These are phyloP conservation scores for Lomentospora prolificans DNA, from an alignment of 2,329 filamentous ascomycete species.

Conservation along the genomic window DNA sequence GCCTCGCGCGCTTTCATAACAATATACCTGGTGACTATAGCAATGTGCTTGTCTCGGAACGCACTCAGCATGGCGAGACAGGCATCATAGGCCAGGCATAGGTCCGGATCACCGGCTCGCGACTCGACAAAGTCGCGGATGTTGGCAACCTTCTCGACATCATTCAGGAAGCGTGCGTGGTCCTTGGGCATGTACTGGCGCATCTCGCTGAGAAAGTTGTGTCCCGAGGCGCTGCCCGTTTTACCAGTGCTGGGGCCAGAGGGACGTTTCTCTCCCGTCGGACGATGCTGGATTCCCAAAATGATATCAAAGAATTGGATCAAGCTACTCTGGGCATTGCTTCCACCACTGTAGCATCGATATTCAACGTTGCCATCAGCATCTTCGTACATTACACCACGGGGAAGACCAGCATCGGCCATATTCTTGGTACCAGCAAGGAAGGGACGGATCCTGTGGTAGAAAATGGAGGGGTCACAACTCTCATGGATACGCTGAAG, in stretches of 20 bases:
- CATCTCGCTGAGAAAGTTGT: slow-evolving; percentile 97
- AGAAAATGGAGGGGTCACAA: slow-evolving; percentile 91
- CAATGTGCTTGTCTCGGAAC: slow-evolving; percentile 89
- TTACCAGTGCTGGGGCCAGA: slow-evolving; percentile 29
- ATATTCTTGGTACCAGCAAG: slow-evolving; percentile 97
- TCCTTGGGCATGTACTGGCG: slow-evolving; percentile 91
- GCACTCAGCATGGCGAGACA: slow-evolving; percentile 61
- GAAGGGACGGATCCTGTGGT: slow-evolving; percentile 91
- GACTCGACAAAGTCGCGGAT: slow-evolving; percentile 72
- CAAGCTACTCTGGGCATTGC: slow-evolving; percentile 91
- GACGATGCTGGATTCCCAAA: slow-evolving; percentile 79
- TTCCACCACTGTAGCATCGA: slow-evolving; percentile 83
- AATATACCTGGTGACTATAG: slow-evolving; percentile 93
- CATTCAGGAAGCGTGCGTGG: slow-evolving; percentile 79
- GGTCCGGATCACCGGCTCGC: slow-evolving; percentile 48
- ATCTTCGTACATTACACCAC: slow-evolving; percentile 80
- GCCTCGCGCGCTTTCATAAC: slow-evolving; percentile 76
- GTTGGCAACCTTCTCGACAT: slow-evolving; percentile 72
- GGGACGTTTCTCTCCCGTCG: slow-evolving; percentile 60
- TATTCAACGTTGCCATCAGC: slow-evolving; percentile 59
- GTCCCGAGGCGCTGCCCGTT: slow-evolving; percentile 25
- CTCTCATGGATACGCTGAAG: slow-evolving; percentile 88
- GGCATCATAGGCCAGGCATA: slow-evolving; percentile 80
- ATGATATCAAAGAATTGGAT: slow-evolving; percentile 97
- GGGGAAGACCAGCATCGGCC: slow-evolving; percentile 81